Base-by-base conservation (phyloP, 2,329 filamentous ascomycete genomes). In the Cladophialophora chaetospira region DNA sequence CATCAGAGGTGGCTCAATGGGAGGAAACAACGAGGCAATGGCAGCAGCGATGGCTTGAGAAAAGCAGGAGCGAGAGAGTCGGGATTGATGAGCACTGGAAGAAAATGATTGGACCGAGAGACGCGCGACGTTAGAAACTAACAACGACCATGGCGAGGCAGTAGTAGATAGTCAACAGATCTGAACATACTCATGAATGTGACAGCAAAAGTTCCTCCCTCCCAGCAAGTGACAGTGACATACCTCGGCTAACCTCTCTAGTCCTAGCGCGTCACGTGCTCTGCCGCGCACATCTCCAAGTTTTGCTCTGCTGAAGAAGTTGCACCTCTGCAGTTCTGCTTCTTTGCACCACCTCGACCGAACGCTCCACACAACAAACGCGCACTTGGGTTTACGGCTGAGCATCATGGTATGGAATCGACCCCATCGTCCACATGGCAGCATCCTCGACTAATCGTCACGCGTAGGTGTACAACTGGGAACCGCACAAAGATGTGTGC, bases 401-500 rank as follows among this genome's bases (percentile, higher is more conserved):
- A 61, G 60, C 56, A 62, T 58, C 53, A 62, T 62, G 60, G 60
- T 62, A 62, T 57, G 50, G 26, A 17, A n/a, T n/a, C 6, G 33
- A 25, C 40, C 19, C 19, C 45, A 6, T 25, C n/a, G 45, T 11
- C 23, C 26, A 23, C 21, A 10, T 38, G 11, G 28, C 35, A 17
- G 9, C 38, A 13, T 40, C 5, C 36, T 40, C 17, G 15, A 40
- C 36, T 40, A 40, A 40, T 21, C n/a, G n/a, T 15, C 8, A 19
- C 15, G 36, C 17, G 15, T 29, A 66, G 64, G 78, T 82, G 15
- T 87, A 87, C 71, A 81, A 85, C 66, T 88, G 85, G 85, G 82
- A 84, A 53, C 84, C 83, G 57, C 87, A 88, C 71, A 78, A 82
- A 66, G 80, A 82, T 38, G 78, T 85, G 63, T 87, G 83, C 73